These are phyloP conservation scores for Kandelia obovata DNA, from an alignment of 345 rosid genomes.

Conservation along the genomic window DNA sequence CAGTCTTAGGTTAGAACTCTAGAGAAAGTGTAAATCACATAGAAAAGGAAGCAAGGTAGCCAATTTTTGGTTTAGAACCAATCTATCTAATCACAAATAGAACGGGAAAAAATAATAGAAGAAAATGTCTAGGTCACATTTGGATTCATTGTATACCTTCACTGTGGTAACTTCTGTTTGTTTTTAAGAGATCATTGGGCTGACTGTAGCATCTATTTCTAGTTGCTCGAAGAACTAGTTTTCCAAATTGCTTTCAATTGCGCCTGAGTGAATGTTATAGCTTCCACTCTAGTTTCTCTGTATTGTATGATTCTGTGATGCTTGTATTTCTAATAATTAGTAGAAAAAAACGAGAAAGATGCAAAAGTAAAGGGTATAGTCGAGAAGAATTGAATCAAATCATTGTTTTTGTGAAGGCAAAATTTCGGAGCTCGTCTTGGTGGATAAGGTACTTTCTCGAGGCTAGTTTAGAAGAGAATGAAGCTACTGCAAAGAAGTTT, in stretches of 20 bases:
- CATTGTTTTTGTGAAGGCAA: conserved; percentile 49
- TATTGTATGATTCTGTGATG: neutral
- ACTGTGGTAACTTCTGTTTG: too few species aligned
- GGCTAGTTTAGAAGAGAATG: conserved; percentile 61
- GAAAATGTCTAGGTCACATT: neutral
- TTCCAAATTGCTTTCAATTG: too few species aligned
- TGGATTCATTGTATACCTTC: neutral
- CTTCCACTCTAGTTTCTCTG: neutral
- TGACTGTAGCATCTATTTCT: too few species aligned
- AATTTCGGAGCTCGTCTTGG: conserved; percentile 83
- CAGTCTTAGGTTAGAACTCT: neutral
- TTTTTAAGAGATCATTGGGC: too few species aligned
- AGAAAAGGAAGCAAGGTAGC: too few species aligned
- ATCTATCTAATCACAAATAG: too few species aligned
- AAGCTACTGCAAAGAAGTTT: conserved; percentile 66
- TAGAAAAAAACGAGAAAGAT: neutral
- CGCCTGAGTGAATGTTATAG: neutral
- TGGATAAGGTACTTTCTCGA: conserved; percentile 72
- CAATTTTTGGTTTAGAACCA: too few species aligned
- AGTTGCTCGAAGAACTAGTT: too few species aligned
- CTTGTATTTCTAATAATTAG: neutral
- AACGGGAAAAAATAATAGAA: too few species aligned
- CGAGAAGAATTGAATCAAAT: neutral
- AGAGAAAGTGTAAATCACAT: neutral
- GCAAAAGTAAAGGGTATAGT: neutral